phyloP scores from a whole-genome alignment of 495 filamentous ascomycete species.

The Penicillium alfredii region DNA sequence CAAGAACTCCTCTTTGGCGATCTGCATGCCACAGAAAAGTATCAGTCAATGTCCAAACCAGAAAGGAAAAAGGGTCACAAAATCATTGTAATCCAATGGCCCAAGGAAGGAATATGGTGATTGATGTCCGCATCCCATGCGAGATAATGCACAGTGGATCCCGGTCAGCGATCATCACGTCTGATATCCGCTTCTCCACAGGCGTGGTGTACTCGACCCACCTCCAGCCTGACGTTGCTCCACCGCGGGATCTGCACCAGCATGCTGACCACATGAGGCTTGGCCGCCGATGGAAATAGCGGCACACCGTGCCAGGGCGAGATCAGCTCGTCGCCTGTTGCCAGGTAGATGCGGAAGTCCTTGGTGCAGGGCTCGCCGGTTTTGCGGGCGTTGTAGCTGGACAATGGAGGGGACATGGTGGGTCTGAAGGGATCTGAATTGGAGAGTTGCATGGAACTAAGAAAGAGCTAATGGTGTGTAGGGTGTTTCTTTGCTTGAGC shows the following conservation, averaged over 20 bases:
- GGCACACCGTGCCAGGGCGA: conserved; percentile 89
- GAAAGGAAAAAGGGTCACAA: neutral
- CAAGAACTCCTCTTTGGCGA: conserved; percentile 80
- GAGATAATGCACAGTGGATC: too few species aligned
- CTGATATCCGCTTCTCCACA: too few species aligned
- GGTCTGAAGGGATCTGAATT: neutral
- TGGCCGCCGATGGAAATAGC: conserved; percentile 69
- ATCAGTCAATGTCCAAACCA: neutral
- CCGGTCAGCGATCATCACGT: too few species aligned
- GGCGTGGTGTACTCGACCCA: too few species aligned
- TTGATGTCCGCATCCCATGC: too few species aligned
- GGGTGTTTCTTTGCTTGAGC: too few species aligned
- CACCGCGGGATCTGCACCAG: conserved; percentile 87
- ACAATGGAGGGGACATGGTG: neutral
- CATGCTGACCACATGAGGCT: conserved; percentile 88
- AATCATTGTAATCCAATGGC: too few species aligned
- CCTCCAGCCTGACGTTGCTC: conserved; percentile 91
- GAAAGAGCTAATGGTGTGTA: neutral
- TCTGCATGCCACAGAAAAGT: conserved; percentile 51
- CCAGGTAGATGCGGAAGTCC: conserved; percentile 82
- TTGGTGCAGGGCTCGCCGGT: conserved; percentile 72
- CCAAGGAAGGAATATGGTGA: too few species aligned
- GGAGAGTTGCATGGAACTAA: neutral
- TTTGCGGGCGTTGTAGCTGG: conserved; percentile 56
- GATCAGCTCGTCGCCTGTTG: conserved; percentile 76